Evolutionary conservation across 805 yeast genomes (phyloP).

Genomic region (Kurtzmaniella fragi): DNA sequence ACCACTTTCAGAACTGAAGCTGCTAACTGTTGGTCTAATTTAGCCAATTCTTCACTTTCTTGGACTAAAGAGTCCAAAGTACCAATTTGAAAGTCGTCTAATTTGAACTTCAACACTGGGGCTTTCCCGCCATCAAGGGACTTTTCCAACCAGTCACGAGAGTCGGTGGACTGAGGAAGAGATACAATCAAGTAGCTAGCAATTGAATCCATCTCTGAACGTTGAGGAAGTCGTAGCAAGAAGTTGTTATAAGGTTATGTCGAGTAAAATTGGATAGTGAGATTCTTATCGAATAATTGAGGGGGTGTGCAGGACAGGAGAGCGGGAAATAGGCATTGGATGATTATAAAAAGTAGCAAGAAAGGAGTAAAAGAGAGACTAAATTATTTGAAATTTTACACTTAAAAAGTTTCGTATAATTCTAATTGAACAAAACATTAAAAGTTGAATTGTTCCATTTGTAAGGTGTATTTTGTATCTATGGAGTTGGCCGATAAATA

Average conservation of each 20-base stretch:
- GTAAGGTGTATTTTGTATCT: no score
- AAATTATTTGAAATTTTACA: no score
- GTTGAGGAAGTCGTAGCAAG: no score
- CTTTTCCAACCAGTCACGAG: conserved; percentile 51
- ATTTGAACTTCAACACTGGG: conserved; percentile 49
- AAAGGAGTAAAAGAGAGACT: no score
- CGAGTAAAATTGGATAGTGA: no score
- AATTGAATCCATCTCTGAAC: conserved; percentile 23
- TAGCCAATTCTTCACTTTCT: conserved; percentile 84
- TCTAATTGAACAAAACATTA: no score
- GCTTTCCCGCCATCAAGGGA: conserved; percentile 53
- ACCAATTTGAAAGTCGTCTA: conserved; percentile 90
- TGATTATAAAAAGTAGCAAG: no score
- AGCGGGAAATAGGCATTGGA: no score
- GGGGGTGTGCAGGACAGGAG: conserved; percentile 1
- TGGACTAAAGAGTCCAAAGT: conserved; percentile 88
- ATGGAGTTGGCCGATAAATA: no score
- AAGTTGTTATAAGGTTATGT: no score
- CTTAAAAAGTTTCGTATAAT: no score
- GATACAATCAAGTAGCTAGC: conserved; percentile 52
- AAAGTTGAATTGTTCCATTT: no score
- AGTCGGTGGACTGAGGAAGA: conserved; percentile 48
- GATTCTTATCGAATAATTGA: conserved; percentile 1
- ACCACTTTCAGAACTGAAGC: conserved; percentile 66
- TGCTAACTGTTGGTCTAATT: conserved; percentile 74